Evolutionary conservation across 2,329 filamentous ascomycete genomes (phyloP).

Genomic region (Laburnicola sp.): DNA sequence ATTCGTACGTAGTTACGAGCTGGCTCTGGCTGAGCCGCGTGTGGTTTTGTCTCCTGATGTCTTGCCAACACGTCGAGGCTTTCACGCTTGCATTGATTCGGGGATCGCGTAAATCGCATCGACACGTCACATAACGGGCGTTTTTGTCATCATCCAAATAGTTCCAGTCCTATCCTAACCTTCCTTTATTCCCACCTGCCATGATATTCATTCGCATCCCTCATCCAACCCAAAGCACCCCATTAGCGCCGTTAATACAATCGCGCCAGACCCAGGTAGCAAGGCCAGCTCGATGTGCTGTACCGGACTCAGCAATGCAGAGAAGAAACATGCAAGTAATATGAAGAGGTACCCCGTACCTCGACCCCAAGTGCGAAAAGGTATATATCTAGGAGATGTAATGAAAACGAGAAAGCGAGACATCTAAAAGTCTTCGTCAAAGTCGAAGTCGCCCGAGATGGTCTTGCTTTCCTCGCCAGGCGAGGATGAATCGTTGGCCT

Average conservation of each 20-base stretch:
- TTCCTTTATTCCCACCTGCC: background rate
- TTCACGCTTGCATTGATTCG: background rate
- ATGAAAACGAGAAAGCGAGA: conserved; percentile 15
- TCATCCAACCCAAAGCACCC: conserved; percentile 12
- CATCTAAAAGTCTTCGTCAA: conserved; percentile 94
- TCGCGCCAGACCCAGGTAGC: conserved; percentile 24
- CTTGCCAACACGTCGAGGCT: background rate
- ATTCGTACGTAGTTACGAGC: too few species aligned
- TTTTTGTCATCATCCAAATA: conserved; percentile 23
- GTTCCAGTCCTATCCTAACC: conserved; percentile 12
- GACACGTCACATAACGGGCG: background rate
- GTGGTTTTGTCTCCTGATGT: too few species aligned
- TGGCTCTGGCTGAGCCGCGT: too few species aligned
- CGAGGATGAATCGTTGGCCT: conserved; percentile 47
- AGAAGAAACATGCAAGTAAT: conserved; percentile 30
- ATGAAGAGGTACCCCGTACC: conserved; percentile 28
- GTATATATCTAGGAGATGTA: conserved; percentile 33
- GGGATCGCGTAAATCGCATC: too few species aligned
- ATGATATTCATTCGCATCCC: conserved; percentile 12
- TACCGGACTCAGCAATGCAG: conserved; percentile 38
- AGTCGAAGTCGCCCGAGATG: conserved; percentile 75
- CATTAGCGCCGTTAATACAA: conserved; percentile 15
- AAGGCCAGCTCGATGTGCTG: conserved; percentile 21
- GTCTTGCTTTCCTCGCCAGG: conserved; percentile 50
- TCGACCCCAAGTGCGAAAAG: conserved; percentile 24